Conservation (phyloP, 495 filamentous ascomycete species). For the Penicillium dipodomyicola region DNA sequence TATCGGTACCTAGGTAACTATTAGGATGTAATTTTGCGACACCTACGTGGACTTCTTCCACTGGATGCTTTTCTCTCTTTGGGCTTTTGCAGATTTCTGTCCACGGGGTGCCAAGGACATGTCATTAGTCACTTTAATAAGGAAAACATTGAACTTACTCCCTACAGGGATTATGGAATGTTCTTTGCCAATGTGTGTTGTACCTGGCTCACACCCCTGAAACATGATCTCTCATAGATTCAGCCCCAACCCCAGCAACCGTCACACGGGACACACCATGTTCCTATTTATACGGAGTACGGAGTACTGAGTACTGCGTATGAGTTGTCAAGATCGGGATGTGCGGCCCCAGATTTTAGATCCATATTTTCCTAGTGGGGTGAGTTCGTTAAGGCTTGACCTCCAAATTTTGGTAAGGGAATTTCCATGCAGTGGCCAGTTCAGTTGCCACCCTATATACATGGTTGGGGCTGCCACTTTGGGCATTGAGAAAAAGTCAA, state of each 20-base stretch:
- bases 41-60: constrained; percentile 6
- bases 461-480: constrained; percentile 4
- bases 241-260: constrained; percentile 9
- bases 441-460: not conserved
- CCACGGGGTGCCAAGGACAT: not conserved
- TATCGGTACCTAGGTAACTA: not conserved
- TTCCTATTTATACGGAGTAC: not conserved
- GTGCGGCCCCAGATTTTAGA: constrained; percentile 35
- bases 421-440: not conserved
- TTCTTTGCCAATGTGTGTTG: constrained; percentile 8
- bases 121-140: not conserved
- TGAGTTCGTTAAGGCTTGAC: not conserved
- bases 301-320: not conserved
- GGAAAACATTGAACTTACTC: too few relatives aligned
- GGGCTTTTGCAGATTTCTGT: too few relatives aligned
- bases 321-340: constrained; percentile 21
- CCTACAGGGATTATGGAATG: constrained; percentile 28
- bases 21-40: constrained; percentile 3
- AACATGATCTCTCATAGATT: not conserved
- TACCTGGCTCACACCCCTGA: constrained; percentile 16
- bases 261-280: not conserved
- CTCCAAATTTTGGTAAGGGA: not conserved
- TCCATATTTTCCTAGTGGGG: constrained; percentile 26
- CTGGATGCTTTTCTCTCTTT: not conserved
- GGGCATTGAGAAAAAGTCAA: constrained; percentile 1